Conservation (phyloP, 495 filamentous ascomycete genomes). For the Ascobolus immersus region DNA sequence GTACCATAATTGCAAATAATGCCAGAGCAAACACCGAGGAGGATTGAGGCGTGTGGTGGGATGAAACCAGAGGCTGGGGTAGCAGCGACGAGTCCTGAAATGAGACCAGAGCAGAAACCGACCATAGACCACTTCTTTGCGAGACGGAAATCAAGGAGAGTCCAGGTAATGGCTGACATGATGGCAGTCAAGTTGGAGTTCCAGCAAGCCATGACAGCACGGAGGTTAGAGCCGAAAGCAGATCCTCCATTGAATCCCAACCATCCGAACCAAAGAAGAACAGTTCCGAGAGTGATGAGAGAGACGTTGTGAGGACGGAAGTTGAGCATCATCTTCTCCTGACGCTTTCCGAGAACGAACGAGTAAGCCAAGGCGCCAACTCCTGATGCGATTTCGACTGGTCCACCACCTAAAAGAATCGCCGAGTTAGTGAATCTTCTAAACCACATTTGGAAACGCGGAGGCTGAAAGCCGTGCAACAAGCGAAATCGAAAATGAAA, state of each 20-base stretch:
- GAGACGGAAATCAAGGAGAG: conserved; percentile 75
- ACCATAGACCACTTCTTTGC: conserved; percentile 98
- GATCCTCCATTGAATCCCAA: conserved; percentile 96
- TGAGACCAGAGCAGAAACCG: conserved; percentile 89
- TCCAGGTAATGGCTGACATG: conserved; percentile 72
- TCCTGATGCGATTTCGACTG: conserved; percentile 92
- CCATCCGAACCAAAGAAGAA: conserved; percentile 97
- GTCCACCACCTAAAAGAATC: conserved; percentile 33
- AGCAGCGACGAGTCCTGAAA: conserved; percentile 70
- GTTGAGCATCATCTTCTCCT: conserved; percentile 96
- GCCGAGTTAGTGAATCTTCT: too few relatives aligned
- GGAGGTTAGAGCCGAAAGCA: conserved; percentile 84
- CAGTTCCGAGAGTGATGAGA: conserved; percentile 79
- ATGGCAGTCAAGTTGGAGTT: conserved; percentile 82
- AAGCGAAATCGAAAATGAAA: conserved; percentile 1
- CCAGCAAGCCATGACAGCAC: conserved; percentile 91
- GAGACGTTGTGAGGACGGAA: conserved; percentile 94
- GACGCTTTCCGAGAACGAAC: conserved; percentile 78
- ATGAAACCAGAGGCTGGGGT: conserved; percentile 77
- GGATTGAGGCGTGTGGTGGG: conserved; percentile 66
- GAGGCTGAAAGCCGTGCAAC: too few relatives aligned
- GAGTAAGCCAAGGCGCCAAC: conserved; percentile 84
- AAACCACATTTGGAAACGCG: too few relatives aligned
- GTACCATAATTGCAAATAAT: conserved; percentile 80
- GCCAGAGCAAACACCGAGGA: conserved; percentile 64